These are phyloP conservation scores for Kandelia obovata DNA, from an alignment of 345 rosid genomes.

Conservation along the genomic window DNA sequence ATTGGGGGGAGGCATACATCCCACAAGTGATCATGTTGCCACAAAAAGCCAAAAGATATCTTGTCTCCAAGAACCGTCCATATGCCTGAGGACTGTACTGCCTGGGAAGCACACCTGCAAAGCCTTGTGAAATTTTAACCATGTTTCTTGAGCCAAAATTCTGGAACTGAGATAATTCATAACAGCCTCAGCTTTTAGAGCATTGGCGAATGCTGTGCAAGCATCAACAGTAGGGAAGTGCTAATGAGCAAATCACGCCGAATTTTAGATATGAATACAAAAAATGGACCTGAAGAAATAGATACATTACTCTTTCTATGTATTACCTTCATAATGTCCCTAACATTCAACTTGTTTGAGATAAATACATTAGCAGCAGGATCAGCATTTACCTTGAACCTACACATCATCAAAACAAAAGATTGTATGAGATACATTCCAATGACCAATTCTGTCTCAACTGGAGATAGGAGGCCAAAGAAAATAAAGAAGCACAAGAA, in stretches of 20 bases:
- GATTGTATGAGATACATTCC: neutral
- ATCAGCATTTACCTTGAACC: constrained; percentile 44
- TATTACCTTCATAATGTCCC: constrained; percentile 46
- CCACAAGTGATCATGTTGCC: neutral
- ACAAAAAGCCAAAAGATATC: neutral
- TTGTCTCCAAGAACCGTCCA: neutral
- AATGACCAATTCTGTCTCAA: neutral
- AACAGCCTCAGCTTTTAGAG: constrained; percentile 42
- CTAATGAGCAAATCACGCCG: constrained; percentile 35
- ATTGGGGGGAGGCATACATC: too few relatives aligned
- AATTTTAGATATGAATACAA: constrained; percentile 22
- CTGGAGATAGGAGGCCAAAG: neutral
- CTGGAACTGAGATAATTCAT: constrained; percentile 44
- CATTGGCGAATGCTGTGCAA: constrained; percentile 51
- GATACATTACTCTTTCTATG: constrained; percentile 1
- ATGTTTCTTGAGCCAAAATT: constrained; percentile 61
- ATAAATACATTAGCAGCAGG: constrained; percentile 40
- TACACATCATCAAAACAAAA: constrained; percentile 30
- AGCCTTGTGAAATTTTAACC: constrained; percentile 44
- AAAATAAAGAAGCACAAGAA: constrained; percentile 2
- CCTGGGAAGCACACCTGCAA: constrained; percentile 45
- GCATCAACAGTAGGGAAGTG: constrained; percentile 59
- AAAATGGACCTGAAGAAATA: constrained; percentile 1
- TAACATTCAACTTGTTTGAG: constrained; percentile 47
- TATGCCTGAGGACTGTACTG: constrained; percentile 24